Conservation (phyloP, 2,329 filamentous ascomycete genomes). For the Aspergillus pseudonomiae region DNA sequence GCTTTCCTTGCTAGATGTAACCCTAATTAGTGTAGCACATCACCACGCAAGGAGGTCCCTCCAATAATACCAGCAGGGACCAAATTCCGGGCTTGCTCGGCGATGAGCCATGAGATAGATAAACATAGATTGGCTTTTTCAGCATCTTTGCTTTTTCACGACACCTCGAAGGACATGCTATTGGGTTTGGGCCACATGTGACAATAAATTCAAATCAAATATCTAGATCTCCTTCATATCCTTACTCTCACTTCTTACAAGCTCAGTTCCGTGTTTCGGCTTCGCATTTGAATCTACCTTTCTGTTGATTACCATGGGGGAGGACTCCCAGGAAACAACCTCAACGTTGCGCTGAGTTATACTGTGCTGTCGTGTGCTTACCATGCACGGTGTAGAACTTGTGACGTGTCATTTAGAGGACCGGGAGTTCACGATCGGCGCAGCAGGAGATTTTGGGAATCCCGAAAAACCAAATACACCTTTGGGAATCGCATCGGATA, state of each 20-base stretch:
- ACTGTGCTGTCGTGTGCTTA: neutral
- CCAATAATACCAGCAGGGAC: neutral
- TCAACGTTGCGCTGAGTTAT: too few relatives aligned
- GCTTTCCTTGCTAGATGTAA: neutral
- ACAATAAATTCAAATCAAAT: neutral
- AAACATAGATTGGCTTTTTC: neutral
- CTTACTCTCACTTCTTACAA: neutral
- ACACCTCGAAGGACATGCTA: neutral
- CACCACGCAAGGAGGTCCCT: neutral
- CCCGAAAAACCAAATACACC: too few relatives aligned
- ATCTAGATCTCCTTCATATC: neutral
- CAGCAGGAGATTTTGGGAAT: too few relatives aligned
- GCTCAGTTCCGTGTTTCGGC: neutral
- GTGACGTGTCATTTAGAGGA: neutral
- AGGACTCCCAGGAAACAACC: too few relatives aligned
- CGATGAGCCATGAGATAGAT: neutral
- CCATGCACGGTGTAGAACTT: neutral
- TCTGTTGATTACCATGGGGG: neutral
- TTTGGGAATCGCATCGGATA: too few relatives aligned
- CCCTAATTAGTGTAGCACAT: neutral
- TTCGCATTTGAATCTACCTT: neutral
- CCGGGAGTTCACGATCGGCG: neutral
- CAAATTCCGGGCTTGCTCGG: neutral
- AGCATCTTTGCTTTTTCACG: neutral
- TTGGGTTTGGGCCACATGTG: neutral